phyloP scores from a whole-genome alignment of 176 grass and related monocot genomes.

The Aegilops tauschii region DNA sequence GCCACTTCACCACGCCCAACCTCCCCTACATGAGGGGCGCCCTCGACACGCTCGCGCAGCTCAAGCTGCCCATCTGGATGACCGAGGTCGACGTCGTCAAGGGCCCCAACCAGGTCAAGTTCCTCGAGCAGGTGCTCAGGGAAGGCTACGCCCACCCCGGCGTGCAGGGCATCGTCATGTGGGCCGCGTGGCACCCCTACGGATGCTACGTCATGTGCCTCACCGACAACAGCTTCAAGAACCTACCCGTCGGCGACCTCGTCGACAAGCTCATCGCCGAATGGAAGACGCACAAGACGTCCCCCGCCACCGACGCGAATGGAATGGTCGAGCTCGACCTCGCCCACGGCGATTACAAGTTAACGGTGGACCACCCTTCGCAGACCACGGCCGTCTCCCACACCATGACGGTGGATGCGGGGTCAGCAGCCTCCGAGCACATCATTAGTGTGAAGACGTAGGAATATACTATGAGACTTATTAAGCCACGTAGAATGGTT shows the following conservation, averaged over 20 bases:
- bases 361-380: slow-evolving; percentile 37
- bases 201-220: slow-evolving; percentile 63
- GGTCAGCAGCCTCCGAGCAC: not conserved
- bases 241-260: slow-evolving; percentile 39
- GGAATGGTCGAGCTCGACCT: slow-evolving; percentile 37
- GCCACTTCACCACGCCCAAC: slow-evolving; percentile 53
- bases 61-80: slow-evolving; percentile 63
- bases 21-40: slow-evolving; percentile 48
- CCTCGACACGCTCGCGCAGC: slow-evolving; percentile 45
- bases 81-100: slow-evolving; percentile 61
- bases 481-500: not conserved
- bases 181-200: slow-evolving; percentile 50
- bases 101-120: slow-evolving; percentile 32
- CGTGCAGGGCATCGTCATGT: slow-evolving; percentile 60
- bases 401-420: slow-evolving; percentile 24
- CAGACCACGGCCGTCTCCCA: not conserved
- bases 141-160: slow-evolving; percentile 59
- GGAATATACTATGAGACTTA: no score
- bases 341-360: slow-evolving; percentile 46
- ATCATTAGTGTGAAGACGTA: not conserved
- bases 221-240: slow-evolving; percentile 55
- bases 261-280: slow-evolving; percentile 62
- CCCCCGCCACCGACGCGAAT: slow-evolving; percentile 15
- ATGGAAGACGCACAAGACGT: slow-evolving; percentile 31
- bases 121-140: slow-evolving; percentile 56